These are phyloP conservation scores for Coemansia furcata DNA, from an alignment of 192 early-diverging fungal species.

Conservation along the genomic window DNA sequence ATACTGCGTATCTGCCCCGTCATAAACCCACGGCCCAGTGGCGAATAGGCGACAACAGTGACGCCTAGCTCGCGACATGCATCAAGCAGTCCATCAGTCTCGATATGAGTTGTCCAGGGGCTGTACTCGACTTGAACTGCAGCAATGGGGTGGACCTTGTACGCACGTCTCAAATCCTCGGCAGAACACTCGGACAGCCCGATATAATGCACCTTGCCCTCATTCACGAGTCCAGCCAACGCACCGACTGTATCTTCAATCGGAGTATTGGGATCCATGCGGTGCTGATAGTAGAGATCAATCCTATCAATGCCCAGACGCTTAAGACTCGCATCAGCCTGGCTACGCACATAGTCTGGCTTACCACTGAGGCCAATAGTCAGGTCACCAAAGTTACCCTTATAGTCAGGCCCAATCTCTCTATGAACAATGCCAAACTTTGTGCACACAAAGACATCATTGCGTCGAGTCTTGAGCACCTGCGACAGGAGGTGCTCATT, in stretches of 20 bases:
- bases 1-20: constrained; percentile 57
- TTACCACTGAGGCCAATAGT: constrained; percentile 36
- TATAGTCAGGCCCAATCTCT: constrained; percentile 10
- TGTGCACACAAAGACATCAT: constrained; percentile 60
- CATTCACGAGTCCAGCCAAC: constrained; percentile 65
- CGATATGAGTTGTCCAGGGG: constrained; percentile 61
- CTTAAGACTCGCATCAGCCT: constrained; percentile 46
- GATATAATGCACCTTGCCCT: constrained; percentile 62
- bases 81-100: constrained; percentile 64
- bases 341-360: constrained; percentile 55
- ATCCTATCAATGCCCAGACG: constrained; percentile 58
- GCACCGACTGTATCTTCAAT: constrained; percentile 63
- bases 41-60: constrained; percentile 72
- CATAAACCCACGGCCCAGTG: constrained; percentile 69
- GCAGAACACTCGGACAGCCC: constrained; percentile 63
- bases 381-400: constrained; percentile 13
- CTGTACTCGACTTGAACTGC: constrained; percentile 53
- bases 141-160: constrained; percentile 66
- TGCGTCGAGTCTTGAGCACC: constrained; percentile 51
- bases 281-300: constrained; percentile 66
- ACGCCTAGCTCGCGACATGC: constrained; percentile 72
- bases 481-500: constrained; percentile 59
- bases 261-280: constrained; percentile 58
- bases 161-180: constrained; percentile 59
- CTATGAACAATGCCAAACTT: constrained; percentile 55